Conservation (phyloP, 2,329 filamentous ascomycete species). For the Diaporthe citrichinensis region DNA sequence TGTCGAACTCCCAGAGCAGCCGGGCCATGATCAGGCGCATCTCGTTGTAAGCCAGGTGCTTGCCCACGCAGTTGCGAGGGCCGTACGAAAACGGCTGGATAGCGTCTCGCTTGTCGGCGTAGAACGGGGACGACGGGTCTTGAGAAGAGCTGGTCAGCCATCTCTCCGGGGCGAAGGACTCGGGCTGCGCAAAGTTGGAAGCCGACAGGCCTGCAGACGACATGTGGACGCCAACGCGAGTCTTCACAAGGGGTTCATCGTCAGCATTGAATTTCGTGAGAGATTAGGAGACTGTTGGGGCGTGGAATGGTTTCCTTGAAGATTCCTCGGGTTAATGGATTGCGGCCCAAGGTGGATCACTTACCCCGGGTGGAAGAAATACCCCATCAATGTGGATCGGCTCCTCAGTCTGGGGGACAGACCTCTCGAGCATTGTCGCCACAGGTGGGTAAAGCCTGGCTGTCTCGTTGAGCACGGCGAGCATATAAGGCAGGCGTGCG, state of each 20-base stretch:
- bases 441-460: conserved; percentile 42
- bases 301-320: no score
- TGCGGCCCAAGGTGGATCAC: neutral
- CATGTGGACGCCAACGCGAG: conserved; percentile 53
- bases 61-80: conserved; percentile 38
- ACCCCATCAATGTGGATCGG: neutral
- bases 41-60: conserved; percentile 46
- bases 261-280: conserved; percentile 31
- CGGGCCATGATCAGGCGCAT: conserved; percentile 44
- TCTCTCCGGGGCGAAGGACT: conserved; percentile 50
- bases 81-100: conserved; percentile 39
- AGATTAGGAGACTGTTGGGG: neutral
- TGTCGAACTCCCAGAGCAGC: conserved; percentile 47
- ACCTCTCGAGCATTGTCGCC: conserved; percentile 20
- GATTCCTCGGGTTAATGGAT: neutral
- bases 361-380: neutral
- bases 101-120: conserved; percentile 40
- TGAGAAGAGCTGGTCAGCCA: conserved; percentile 45
- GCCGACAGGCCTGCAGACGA: conserved; percentile 45
- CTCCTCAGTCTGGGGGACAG: conserved; percentile 34
- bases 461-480: conserved; percentile 40
- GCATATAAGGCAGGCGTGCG: conserved; percentile 33
- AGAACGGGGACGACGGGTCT: conserved; percentile 17
- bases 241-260: conserved; percentile 42
- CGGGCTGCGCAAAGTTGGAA: conserved; percentile 47